phyloP scores from a whole-genome alignment of 805 yeast species.

The Metschnikowia amazonensis region DNA sequence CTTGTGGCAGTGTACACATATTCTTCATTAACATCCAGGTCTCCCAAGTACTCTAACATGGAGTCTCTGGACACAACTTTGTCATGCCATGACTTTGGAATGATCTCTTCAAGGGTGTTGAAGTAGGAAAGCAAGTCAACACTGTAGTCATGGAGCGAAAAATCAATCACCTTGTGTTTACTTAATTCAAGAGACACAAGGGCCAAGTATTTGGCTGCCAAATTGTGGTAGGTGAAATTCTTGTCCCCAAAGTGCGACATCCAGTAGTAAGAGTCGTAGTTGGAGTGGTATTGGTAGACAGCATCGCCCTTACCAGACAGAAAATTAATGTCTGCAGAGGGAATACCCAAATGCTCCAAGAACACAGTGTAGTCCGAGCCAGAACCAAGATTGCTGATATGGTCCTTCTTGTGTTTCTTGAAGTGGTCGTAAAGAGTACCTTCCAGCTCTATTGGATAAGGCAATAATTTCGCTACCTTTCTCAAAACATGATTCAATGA shows the following conservation, averaged over 20 bases:
- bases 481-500: slow-evolving; percentile 44
- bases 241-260: slow-evolving; percentile 50
- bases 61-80: slow-evolving; percentile 14
- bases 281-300: slow-evolving; percentile 55
- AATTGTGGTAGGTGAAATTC: slow-evolving; percentile 49
- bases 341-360: slow-evolving; percentile 65
- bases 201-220: slow-evolving; percentile 58
- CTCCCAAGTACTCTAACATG: slow-evolving; percentile 9
- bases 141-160: slow-evolving; percentile 48
- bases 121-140: slow-evolving; percentile 37
- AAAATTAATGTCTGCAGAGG: slow-evolving; percentile 45
- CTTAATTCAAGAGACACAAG: slow-evolving; percentile 49
- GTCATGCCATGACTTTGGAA: slow-evolving; percentile 37
- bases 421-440: slow-evolving; percentile 47
- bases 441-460: slow-evolving; percentile 14
- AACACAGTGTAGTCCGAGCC: slow-evolving; percentile 53
- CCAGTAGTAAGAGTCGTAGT: slow-evolving; percentile 58
- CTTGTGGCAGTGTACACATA: slow-evolving; percentile 11
- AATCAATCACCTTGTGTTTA: slow-evolving; percentile 54
- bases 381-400: slow-evolving; percentile 27
- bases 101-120: slow-evolving; percentile 21
- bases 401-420: slow-evolving; percentile 27
- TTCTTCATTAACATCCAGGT: slow-evolving; percentile 11
- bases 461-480: slow-evolving; percentile 29
- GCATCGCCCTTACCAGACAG: slow-evolving; percentile 40